These are phyloP conservation scores for Paraconiothyrium brasiliense DNA, from an alignment of 2,329 filamentous ascomycete genomes.

Conservation along the genomic window DNA sequence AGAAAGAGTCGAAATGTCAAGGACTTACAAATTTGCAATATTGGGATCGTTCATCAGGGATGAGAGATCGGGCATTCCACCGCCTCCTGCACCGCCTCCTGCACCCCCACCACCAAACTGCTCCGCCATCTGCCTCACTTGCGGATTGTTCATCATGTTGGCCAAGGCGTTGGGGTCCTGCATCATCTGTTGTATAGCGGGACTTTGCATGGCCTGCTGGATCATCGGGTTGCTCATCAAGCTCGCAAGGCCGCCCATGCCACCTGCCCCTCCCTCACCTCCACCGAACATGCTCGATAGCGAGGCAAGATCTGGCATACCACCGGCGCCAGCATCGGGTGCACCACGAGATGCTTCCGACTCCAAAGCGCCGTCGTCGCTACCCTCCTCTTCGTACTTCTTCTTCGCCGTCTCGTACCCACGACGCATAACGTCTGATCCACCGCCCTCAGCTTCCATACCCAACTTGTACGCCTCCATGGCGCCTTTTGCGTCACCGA, in stretches of 20 bases:
- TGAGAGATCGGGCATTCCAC: constrained; percentile 88
- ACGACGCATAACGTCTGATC: constrained; percentile 97
- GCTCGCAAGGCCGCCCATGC: constrained; percentile 84
- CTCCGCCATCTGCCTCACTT: constrained; percentile 85
- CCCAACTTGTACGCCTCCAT: constrained; percentile 96
- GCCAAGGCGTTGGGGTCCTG: constrained; percentile 92
- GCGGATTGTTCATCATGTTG: constrained; percentile 94
- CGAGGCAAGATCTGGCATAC: constrained; percentile 85
- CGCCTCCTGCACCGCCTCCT: constrained; percentile 65
- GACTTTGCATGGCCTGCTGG: constrained; percentile 78
- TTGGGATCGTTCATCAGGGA: constrained; percentile 90
- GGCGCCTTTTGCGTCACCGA: constrained; percentile 87
- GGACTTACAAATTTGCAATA: constrained; percentile 89
- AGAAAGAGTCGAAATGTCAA: neutral
- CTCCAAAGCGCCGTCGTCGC: constrained; percentile 63
- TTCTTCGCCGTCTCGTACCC: constrained; percentile 93
- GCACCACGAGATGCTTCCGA: constrained; percentile 46
- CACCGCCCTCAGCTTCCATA: constrained; percentile 93
- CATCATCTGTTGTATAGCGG: constrained; percentile 99
- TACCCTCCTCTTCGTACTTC: constrained; percentile 81
- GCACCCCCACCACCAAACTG: constrained; percentile 73
- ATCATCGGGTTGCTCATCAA: constrained; percentile 32
- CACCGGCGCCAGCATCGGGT: constrained; percentile 68
- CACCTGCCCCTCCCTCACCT: constrained; percentile 68
- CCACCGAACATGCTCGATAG: constrained; percentile 65